Evolutionary conservation across 2,329 filamentous ascomycete species (phyloP).

Genomic region (Scorias spongiosa): DNA sequence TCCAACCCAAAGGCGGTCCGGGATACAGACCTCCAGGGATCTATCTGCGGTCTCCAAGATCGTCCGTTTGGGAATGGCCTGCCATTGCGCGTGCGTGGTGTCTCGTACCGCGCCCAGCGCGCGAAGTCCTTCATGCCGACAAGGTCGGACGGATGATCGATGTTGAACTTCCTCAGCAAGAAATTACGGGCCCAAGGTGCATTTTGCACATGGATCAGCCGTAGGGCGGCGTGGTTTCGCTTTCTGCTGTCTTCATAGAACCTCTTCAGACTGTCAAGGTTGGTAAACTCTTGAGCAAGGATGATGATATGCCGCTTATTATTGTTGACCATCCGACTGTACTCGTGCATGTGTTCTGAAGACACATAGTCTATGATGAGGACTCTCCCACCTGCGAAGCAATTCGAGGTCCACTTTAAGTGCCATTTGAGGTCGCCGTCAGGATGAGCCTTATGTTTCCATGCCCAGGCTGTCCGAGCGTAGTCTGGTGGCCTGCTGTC

Average conservation of each 20-base stretch:
- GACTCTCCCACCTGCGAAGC: conserved; percentile 26
- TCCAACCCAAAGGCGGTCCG: conserved; percentile 37
- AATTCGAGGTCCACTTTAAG: conserved; percentile 8
- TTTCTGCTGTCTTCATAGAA: conserved; percentile 26
- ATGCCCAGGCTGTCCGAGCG: not conserved
- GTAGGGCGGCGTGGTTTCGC: conserved; percentile 20
- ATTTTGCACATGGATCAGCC: conserved; percentile 36
- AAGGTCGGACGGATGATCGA: conserved; percentile 30
- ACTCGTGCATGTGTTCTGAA: conserved; percentile 1
- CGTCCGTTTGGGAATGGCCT: conserved; percentile 37
- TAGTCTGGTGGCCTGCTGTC: not conserved
- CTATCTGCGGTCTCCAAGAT: conserved; percentile 34
- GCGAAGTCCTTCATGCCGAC: conserved; percentile 33
- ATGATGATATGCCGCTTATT: conserved; percentile 24
- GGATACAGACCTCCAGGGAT: conserved; percentile 36
- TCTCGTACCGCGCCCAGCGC: conserved; percentile 33
- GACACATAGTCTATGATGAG: conserved; percentile 36
- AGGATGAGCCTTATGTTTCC: conserved; percentile 4
- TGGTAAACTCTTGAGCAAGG: conserved; percentile 32
- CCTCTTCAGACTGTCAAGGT: conserved; percentile 27
- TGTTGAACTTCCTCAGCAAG: conserved; percentile 37
- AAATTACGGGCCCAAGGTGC: conserved; percentile 35
- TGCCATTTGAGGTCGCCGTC: conserved; percentile 6
- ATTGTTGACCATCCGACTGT: conserved; percentile 11
- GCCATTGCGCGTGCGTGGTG: conserved; percentile 32